Conservation (phyloP, 805 yeast species). For the Zygotorulaspora danielsina region DNA sequence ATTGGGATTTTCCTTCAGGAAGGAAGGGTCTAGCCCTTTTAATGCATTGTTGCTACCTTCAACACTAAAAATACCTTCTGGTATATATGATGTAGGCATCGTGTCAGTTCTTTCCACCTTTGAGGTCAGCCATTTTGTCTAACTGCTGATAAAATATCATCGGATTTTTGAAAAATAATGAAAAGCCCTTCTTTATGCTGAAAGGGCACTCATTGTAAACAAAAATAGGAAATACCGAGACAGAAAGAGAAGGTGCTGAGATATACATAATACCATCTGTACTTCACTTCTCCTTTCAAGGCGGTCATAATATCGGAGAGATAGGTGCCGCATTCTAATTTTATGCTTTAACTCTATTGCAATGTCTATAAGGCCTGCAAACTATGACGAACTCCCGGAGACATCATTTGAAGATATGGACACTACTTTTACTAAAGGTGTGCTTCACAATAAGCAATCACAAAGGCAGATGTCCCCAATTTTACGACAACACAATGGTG, state of each 20-base stretch:
- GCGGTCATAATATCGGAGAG: too few relatives aligned
- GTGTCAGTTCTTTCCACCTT: not conserved
- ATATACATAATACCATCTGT: too few relatives aligned
- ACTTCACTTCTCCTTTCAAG: too few relatives aligned
- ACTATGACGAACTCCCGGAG: constrained; percentile 25
- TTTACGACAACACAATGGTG: constrained; percentile 3
- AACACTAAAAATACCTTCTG: not conserved
- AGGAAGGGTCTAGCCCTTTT: constrained; percentile 23
- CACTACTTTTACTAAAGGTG: constrained; percentile 22
- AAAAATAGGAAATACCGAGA: not conserved
- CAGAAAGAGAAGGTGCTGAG: too few relatives aligned
- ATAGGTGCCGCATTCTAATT: too few relatives aligned
- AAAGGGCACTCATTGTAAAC: not conserved
- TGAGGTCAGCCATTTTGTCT: not conserved
- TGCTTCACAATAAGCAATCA: constrained; percentile 1
- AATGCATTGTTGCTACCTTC: constrained; percentile 5
- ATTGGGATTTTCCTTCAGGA: constrained; percentile 27
- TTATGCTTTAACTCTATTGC: too few relatives aligned
- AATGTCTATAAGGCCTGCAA: constrained; percentile 23
- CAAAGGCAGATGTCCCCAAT: constrained; percentile 12
- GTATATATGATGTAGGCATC: not conserved
- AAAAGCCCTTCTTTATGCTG: not conserved
- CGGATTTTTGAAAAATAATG: too few relatives aligned
- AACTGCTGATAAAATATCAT: too few relatives aligned
- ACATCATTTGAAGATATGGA: constrained; percentile 35